phyloP scores from a whole-genome alignment of 2,329 filamentous ascomycete species.

The Onygenales sp. region DNA sequence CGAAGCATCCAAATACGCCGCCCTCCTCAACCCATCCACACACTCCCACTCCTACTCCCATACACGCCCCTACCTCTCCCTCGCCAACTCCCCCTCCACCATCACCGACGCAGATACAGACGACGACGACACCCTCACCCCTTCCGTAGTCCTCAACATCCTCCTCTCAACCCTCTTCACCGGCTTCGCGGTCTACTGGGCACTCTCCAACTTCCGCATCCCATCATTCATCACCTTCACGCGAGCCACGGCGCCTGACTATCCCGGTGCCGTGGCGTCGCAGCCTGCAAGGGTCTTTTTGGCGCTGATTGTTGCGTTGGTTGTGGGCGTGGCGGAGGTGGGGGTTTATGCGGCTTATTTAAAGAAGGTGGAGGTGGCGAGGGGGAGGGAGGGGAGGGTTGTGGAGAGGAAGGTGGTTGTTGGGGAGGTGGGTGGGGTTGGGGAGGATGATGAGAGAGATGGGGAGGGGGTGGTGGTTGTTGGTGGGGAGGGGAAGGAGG shows the following conservation, averaged over 20 bases:
- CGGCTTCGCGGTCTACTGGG: conserved; percentile 39
- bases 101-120: conserved; percentile 21
- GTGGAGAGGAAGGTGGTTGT: conserved; percentile 28
- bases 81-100: conserved; percentile 10
- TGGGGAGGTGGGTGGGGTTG: conserved; percentile 11
- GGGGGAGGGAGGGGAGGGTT: conserved; percentile 26
- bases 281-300: conserved; percentile 31
- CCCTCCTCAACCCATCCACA: conserved; percentile 59
- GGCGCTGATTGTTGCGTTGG: conserved; percentile 29
- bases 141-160: conserved; percentile 73
- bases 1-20: conserved; percentile 71
- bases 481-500: conserved; percentile 14
- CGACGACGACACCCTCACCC: conserved; percentile 27
- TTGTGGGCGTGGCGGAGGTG: conserved; percentile 39
- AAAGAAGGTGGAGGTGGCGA: conserved; percentile 32
- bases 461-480: neutral
- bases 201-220: conserved; percentile 28
- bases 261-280: conserved; percentile 13
- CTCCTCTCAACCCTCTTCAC: conserved; percentile 71
- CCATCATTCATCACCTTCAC: conserved; percentile 18
- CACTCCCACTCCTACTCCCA: conserved; percentile 30
- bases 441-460: neutral
- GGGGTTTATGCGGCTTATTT: conserved; percentile 39
- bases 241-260: conserved; percentile 9
- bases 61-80: conserved; percentile 21